These are phyloP conservation scores for Diaporthe sp. DNA, from an alignment of 2,329 filamentous ascomycete genomes.

Conservation along the genomic window DNA sequence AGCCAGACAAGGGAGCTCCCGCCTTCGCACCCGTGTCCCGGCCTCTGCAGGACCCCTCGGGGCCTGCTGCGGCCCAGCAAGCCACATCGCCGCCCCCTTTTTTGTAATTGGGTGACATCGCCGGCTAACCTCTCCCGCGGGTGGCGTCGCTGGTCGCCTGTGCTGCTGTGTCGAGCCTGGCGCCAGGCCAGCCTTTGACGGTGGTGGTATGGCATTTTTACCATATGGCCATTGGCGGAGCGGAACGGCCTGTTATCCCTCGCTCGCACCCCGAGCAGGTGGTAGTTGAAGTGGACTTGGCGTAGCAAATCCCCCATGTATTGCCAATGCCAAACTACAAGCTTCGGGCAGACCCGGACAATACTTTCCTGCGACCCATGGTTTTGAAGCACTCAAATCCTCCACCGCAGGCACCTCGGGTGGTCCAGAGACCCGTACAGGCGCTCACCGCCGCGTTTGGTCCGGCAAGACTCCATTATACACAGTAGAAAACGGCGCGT, in stretches of 20 bases:
- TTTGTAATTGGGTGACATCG: constrained; percentile 28
- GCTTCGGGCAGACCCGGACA: constrained; percentile 8
- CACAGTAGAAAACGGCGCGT: background rate
- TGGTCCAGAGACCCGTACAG: background rate
- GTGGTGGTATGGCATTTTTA: background rate
- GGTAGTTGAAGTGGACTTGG: constrained; percentile 8
- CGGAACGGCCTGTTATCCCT: background rate
- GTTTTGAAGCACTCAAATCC: background rate
- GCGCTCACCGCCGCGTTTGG: constrained; percentile 7
- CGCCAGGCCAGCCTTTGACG: background rate
- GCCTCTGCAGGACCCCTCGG: background rate
- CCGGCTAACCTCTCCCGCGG: constrained; percentile 10
- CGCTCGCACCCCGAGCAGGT: constrained; percentile 9
- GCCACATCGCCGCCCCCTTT: constrained; percentile 24
- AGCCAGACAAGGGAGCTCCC: constrained; percentile 26
- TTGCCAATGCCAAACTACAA: constrained; percentile 23
- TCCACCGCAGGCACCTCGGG: background rate
- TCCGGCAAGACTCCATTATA: background rate
- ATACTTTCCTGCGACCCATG: background rate
- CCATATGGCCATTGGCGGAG: constrained; percentile 9
- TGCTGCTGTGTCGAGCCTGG: background rate
- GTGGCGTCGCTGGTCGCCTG: background rate
- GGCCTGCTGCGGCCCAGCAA: constrained; percentile 19
- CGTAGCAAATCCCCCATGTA: background rate
- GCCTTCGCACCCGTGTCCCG: background rate